Evolutionary conservation across 2,329 filamentous ascomycete genomes (phyloP).

Genomic region (Sordariomycetes sp.): DNA sequence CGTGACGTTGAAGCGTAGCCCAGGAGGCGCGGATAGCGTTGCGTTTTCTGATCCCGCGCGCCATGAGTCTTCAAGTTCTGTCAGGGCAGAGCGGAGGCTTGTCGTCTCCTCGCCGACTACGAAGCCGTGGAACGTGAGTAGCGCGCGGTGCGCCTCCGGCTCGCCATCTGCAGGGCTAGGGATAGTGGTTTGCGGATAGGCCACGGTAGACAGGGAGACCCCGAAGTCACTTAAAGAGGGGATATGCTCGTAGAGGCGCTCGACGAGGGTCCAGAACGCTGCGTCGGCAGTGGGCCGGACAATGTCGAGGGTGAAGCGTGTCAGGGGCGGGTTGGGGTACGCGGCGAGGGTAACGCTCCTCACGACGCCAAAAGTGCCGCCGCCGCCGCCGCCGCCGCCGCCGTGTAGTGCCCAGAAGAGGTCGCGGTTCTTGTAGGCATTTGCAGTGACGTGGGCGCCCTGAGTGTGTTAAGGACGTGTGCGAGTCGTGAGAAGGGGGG

Average conservation of each 20-base stretch:
- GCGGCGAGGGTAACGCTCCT: constrained; percentile 26
- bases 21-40: constrained; percentile 24
- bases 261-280: neutral
- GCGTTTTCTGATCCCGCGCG: constrained; percentile 17
- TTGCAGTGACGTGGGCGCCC: constrained; percentile 28
- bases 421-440: constrained; percentile 31
- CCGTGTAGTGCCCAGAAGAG: constrained; percentile 52
- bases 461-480: neutral
- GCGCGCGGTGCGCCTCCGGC: neutral
- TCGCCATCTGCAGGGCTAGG: neutral
- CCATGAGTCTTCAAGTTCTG: constrained; percentile 3
- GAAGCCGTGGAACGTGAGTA: neutral
- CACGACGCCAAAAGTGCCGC: constrained; percentile 44
- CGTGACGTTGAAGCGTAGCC: constrained; percentile 35
- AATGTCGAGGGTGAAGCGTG: constrained; percentile 1
- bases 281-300: neutral
- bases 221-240: constrained; percentile 27
- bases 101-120: neutral
- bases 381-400: constrained; percentile 45
- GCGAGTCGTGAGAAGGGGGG: neutral
- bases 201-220: constrained; percentile 10
- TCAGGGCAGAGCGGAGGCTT: neutral
- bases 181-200: neutral
- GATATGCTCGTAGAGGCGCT: constrained; percentile 12
- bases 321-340: neutral